Percentiles rank a stretch among this genome's conserved stretches.
These are phyloP conservation scores for Puccinia sorghi DNA, from an alignment of 1,284 basidiomycete species.

Conservation along the genomic window DNA sequence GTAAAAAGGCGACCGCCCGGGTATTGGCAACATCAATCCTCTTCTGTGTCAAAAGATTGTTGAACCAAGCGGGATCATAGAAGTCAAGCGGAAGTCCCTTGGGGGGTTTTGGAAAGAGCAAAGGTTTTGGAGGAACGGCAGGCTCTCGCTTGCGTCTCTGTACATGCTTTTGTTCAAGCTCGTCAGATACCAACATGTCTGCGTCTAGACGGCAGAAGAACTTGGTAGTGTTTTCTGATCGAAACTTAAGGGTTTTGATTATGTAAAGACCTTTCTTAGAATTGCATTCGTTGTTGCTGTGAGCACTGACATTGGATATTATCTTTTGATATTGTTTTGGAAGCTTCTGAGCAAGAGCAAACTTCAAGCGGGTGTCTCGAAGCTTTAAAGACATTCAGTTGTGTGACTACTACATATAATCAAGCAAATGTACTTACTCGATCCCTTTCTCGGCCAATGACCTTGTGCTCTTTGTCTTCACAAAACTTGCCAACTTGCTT, in stretches of 20 bases:
- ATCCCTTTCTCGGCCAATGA: neutral
- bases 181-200: neutral
- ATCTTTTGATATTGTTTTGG: constrained; percentile 29
- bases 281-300: constrained; percentile 15
- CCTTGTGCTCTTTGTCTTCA: constrained; percentile 15
- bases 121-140: neutral
- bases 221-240: constrained; percentile 11
- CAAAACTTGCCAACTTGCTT: constrained; percentile 6
- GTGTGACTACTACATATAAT: too few species aligned
- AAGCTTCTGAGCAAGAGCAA: constrained; percentile 4
- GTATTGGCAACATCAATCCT: neutral
- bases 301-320: neutral
- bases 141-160: constrained; percentile 4
- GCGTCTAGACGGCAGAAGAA: constrained; percentile 22
- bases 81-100: constrained; percentile 13
- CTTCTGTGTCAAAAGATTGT: neutral
- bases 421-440: neutral
- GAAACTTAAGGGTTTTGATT: constrained; percentile 8
- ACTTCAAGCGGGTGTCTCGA: neutral
- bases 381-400: neutral
- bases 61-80: constrained; percentile 28
- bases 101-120: constrained; percentile 5
- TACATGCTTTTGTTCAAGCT: neutral
- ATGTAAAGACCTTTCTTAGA: neutral
- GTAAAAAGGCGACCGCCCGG: neutral